Conservation (phyloP, 257 asterid species). For the Coffea canephora region DNA sequence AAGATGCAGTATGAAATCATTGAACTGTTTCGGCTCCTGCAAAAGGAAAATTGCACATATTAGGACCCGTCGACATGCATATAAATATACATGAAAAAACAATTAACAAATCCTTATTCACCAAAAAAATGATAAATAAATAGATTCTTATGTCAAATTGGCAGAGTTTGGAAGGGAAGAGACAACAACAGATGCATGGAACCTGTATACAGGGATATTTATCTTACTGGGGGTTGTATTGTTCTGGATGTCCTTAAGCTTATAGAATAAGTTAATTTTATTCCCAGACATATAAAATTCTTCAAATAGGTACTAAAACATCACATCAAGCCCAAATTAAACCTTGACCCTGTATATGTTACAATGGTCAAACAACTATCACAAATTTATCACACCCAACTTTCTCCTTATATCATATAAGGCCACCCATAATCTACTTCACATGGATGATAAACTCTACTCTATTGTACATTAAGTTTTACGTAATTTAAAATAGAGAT, state of each 20-base stretch:
- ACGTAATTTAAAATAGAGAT: too few relatives aligned
- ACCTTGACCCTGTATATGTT: neutral
- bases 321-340: neutral
- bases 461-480: too few relatives aligned
- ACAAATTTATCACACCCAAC: neutral
- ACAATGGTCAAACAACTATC: neutral
- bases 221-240: neutral
- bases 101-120: too few relatives aligned
- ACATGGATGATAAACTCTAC: too few relatives aligned
- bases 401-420: neutral
- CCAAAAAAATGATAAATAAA: too few relatives aligned
- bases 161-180: neutral
- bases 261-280: neutral
- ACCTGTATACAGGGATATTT: neutral
- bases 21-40: slow-evolving; percentile 87
- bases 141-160: neutral
- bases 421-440: neutral
- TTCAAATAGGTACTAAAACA: neutral
- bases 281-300: neutral
- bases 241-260: neutral
- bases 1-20: slow-evolving; percentile 59
- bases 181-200: neutral
- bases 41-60: slow-evolving; percentile 1
- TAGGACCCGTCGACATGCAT: neutral
- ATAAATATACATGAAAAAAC: neutral